Base-by-base conservation (phyloP, 2,329 filamentous ascomycete genomes). In the Aphanoascus verrucosus region DNA sequence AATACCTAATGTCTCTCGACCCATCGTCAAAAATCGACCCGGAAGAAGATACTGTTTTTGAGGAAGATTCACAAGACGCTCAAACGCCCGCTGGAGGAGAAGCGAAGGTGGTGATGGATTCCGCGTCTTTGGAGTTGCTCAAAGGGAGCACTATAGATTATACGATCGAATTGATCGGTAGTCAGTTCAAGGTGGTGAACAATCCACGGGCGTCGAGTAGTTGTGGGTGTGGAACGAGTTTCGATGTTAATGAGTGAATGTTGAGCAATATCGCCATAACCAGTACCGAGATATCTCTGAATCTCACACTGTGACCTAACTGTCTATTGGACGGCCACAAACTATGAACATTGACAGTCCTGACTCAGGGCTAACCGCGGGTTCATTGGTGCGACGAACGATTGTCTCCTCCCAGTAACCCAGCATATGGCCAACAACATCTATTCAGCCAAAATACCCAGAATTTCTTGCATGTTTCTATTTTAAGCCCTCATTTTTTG, bases 61-160 rank as follows among this genome's bases (percentile, higher is more conserved):
- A 87, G 58, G 87, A 83, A 46, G 72, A 82, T 12, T 44, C 57
- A 5, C 65, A 69, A 32, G 67, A 66, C 14, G 9, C 60, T 9
- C 54, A 57, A 0, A 78, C 48, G 5, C 23, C 49, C 78, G 15
- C 28, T 28, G 72, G 73, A 5, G 76, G 70, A 15, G 66, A 67
- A 52, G 78, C 93, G n/a, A 93, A 88, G 68, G 82, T 98, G 8
- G 84, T 97, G 19, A 82, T 98, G 65, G 93, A 98, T 65, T 81
- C 84, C 60, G 81, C 88, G 2, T 95, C 89, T 49, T 72, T 98
- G 55, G 89, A 95, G 59, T 71, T 98, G 51, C 71, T 98, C 55
- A 90, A 88, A 65, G 93, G 91, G 8, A 96, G 90, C 72, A 96
- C 90, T 67, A 84, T 98, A 37, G 93, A 98, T 66, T 98, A 90